These are phyloP conservation scores for Pythium graminicola DNA, from an alignment of 352 stramenopile genomes.

Conservation along the genomic window DNA sequence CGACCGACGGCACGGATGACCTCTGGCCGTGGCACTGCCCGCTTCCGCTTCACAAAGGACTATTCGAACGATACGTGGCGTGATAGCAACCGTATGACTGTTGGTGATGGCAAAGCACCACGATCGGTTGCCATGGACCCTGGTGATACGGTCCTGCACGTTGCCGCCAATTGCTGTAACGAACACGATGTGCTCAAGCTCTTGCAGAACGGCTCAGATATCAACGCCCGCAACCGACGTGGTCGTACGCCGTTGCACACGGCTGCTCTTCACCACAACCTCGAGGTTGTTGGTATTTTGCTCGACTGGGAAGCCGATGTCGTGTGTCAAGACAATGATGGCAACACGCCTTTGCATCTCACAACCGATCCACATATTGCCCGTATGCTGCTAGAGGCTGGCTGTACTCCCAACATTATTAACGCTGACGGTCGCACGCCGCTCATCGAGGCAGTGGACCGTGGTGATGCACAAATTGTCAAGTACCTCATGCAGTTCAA, in stretches of 20 bases:
- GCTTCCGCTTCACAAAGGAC: constrained; percentile 81
- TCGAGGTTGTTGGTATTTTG: constrained; percentile 76
- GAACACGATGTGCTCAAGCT: constrained; percentile 81
- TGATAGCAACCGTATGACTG: constrained; percentile 24
- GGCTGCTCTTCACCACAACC: constrained; percentile 70
- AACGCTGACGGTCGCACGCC: constrained; percentile 71
- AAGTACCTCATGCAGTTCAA: constrained; percentile 76
- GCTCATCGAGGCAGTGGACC: constrained; percentile 75
- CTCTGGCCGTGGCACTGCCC: constrained; percentile 35
- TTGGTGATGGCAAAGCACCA: constrained; percentile 37
- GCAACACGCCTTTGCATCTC: constrained; percentile 81
- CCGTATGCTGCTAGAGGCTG: constrained; percentile 74
- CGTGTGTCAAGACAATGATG: constrained; percentile 69
- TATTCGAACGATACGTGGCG: constrained; percentile 44
- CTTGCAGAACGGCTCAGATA: constrained; percentile 81
- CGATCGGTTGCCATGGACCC: constrained; percentile 80
- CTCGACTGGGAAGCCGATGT: constrained; percentile 79
- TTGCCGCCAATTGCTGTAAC: constrained; percentile 82
- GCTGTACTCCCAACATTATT: constrained; percentile 79
- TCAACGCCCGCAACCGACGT: constrained; percentile 74
- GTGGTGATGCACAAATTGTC: constrained; percentile 65
- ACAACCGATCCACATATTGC: constrained; percentile 70
- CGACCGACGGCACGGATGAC: constrained; percentile 22
- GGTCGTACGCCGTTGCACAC: constrained; percentile 79
- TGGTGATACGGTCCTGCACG: constrained; percentile 81